Evolutionary conservation across 257 asterid genomes (phyloP), one percentile per base, ranked within the genome.

Genomic region (Osmanthus fragrans): DNA sequence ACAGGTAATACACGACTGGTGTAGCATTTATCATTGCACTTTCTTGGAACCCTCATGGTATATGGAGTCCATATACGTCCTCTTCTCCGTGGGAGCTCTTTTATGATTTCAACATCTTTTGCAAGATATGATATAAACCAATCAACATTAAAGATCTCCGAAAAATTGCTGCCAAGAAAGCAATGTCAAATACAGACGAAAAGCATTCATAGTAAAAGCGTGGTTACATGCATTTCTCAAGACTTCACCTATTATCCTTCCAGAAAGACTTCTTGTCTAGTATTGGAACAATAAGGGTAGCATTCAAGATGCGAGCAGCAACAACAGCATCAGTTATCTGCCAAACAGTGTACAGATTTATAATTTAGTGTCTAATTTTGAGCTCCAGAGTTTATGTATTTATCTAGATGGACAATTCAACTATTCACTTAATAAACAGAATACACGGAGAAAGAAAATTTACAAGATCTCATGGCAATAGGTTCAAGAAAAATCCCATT

Each of bases 301-400:
- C 99, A 85, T 96, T 96, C 92, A 93, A 87, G 68, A 96, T 92
- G 75, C 97, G 96, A 69, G 99, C 99, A 85, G 97, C 99, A 88
- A 89, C 98, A 85, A 96, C 97, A 84, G 98, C 97, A 87, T 93
- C 98, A 80, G 92, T 91, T 78, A 96, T 96, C 98, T 93, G 90
- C 80, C 80, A 81, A 75, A 80, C 34, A 47, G 79, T 56, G 70
- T 72, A 84, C 45, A 42, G 60, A 76, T 23, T 77, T 33, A 23
- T 56, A 72, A 23, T 49, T 80, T 68, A 80, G 85, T 15, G 12
- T 70, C 76, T 73, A 74, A 73, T n/a, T 70, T n/a, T 51, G 75
- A 74, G 66, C 66, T 63, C 72, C 76, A 66, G 58, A 73, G 9
- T 9, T 66, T 10, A 77, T 37, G 15, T 68, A 51, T 12, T 68